Evolutionary conservation across 176 grass and related monocot genomes (phyloP).

Genomic region (Carex pumila): DNA sequence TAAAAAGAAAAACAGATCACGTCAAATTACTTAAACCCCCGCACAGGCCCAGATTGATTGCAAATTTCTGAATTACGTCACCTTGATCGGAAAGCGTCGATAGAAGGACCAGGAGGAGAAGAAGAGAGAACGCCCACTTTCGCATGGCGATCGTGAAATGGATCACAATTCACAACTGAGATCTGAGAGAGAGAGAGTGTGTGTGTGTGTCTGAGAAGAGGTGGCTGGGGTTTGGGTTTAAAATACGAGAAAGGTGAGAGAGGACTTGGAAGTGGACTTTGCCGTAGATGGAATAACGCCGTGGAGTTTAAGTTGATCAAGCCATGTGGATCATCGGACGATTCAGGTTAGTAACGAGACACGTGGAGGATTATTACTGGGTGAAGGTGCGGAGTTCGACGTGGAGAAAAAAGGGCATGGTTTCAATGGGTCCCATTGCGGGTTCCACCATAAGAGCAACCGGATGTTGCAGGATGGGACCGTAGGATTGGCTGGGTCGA

Average conservation of each 20-base stretch:
- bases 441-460: neutral
- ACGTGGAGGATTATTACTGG: constrained; percentile 38
- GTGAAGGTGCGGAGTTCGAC: neutral
- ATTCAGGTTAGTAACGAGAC: fast-evolving
- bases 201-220: neutral
- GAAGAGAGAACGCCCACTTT: constrained; percentile 66
- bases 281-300: neutral
- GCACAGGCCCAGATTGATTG: neutral
- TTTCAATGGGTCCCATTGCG: neutral
- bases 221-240: neutral
- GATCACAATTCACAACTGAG: constrained; percentile 5
- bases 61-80: neutral
- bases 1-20: neutral
- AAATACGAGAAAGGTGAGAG: neutral
- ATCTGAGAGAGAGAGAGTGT: neutral
- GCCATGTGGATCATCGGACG: constrained; percentile 56
- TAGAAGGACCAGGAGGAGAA: constrained; percentile 77
- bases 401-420: constrained; percentile 25
- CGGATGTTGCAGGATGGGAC: neutral
- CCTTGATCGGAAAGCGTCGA: constrained; percentile 71
- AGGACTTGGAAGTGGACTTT: constrained; percentile 14
- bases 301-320: constrained; percentile 16
- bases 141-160: constrained; percentile 44
- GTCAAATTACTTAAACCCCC: neutral
- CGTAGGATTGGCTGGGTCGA: constrained; percentile 26